These are phyloP conservation scores for Neurospora terricola DNA, from an alignment of 495 filamentous ascomycete genomes.

Conservation along the genomic window DNA sequence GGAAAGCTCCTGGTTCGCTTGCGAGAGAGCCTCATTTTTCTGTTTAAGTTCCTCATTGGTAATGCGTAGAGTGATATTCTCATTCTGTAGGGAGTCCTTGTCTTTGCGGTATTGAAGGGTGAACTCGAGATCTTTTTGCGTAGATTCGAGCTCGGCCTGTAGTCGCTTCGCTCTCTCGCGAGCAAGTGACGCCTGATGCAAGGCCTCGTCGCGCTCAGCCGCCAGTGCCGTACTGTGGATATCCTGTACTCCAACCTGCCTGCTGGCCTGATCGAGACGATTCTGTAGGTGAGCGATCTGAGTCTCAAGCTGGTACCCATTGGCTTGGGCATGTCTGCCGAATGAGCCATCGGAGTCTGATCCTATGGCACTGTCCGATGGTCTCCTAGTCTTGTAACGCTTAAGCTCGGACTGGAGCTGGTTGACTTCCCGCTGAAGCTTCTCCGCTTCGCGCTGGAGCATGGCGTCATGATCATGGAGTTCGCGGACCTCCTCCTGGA, in stretches of 20 bases:
- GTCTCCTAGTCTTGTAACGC: constrained; percentile 26
- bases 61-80: constrained; percentile 25
- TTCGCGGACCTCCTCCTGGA: constrained; percentile 40
- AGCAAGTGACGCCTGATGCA: constrained; percentile 32
- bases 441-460: constrained; percentile 37
- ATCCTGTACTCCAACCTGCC: constrained; percentile 34
- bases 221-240: constrained; percentile 36
- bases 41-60: constrained; percentile 23
- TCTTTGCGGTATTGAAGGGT: constrained; percentile 22
- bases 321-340: constrained; percentile 20
- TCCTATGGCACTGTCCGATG: constrained; percentile 34
- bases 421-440: constrained; percentile 35
- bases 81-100: constrained; percentile 22
- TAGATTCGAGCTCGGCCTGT: constrained; percentile 28
- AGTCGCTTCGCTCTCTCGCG: constrained; percentile 33
- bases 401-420: constrained; percentile 33
- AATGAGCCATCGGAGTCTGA: constrained; percentile 36
- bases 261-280: constrained; percentile 37
- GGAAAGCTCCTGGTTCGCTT: constrained; percentile 17
- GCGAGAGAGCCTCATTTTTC: constrained; percentile 15
- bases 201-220: constrained; percentile 36
- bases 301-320: constrained; percentile 31
- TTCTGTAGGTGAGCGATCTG: constrained; percentile 30
- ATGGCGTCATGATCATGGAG: constrained; percentile 41
- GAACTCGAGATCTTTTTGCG: constrained; percentile 27